Evolutionary conservation across 495 filamentous ascomycete species (phyloP).

Genomic region (Rhypophila decipiens): DNA sequence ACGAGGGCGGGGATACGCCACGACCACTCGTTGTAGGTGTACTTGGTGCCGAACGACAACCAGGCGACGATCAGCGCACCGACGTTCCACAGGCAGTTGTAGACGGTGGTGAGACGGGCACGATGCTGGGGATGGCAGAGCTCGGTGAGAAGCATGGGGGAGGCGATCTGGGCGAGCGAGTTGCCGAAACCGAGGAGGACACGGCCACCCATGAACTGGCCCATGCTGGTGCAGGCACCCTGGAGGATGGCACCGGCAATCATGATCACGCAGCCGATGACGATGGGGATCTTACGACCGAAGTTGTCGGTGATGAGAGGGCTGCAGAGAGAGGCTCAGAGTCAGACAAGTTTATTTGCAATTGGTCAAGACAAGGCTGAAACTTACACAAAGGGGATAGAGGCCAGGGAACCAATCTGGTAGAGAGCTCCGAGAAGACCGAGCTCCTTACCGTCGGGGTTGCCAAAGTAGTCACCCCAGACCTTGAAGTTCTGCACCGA

Average conservation of each 20-base stretch:
- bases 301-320: conserved; percentile 56
- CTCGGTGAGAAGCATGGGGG: conserved; percentile 60
- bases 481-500: conserved; percentile 45
- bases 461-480: conserved; percentile 44
- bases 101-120: conserved; percentile 58
- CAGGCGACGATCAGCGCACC: conserved; percentile 50
- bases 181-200: conserved; percentile 54
- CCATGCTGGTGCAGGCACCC: conserved; percentile 41
- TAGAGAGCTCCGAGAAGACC: conserved; percentile 64
- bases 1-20: conserved; percentile 52
- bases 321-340: conserved; percentile 18
- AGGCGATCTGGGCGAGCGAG: conserved; percentile 53
- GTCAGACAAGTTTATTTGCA: conserved; percentile 13
- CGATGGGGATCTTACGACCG: conserved; percentile 56
- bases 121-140: conserved; percentile 62
- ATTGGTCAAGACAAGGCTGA: no score
- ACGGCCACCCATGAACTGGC: conserved; percentile 37
- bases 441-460: conserved; percentile 47
- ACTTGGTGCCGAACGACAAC: conserved; percentile 45
- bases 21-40: conserved; percentile 43
- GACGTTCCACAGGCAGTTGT: conserved; percentile 60
- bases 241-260: conserved; percentile 54
- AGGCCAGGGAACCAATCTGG: conserved; percentile 58
- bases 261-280: conserved; percentile 59
- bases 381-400: conserved; percentile 57